Percentiles rank a stretch among this genome's conserved stretches.
Conservation (phyloP, 2,329 filamentous ascomycete genomes). For the Nemania abortiva region DNA sequence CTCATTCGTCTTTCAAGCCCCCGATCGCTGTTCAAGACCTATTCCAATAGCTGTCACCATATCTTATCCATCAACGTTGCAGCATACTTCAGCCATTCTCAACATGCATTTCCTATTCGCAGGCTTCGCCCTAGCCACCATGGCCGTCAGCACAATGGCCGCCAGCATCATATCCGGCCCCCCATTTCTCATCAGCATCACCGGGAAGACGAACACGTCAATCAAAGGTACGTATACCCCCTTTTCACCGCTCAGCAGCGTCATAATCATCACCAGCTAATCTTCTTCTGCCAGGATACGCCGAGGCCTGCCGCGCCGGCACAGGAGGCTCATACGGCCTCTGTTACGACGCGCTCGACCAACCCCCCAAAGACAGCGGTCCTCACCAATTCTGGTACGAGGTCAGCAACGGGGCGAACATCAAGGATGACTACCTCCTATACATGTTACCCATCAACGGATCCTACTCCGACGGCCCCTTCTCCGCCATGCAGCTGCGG, state of each 20-base stretch:
- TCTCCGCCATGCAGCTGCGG: conserved; percentile 36
- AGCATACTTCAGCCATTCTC: not conserved
- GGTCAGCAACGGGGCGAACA: too few species aligned
- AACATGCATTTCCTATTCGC: conserved; percentile 23
- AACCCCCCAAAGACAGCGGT: conserved; percentile 17
- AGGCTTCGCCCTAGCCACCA: conserved; percentile 30
- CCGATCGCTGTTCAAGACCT: not conserved
- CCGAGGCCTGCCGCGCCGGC: conserved; percentile 43
- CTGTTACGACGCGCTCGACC: conserved; percentile 38
- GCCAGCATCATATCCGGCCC: not conserved
- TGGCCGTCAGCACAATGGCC: conserved; percentile 36
- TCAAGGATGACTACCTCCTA: not conserved
- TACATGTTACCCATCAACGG: not conserved
- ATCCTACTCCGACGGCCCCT: too few species aligned
- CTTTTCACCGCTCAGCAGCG: not conserved
- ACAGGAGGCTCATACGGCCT: conserved; percentile 46
- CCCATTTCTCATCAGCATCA: conserved; percentile 42
- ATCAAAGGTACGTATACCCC: conserved; percentile 42
- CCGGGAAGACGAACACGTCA: conserved; percentile 40
- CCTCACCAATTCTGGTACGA: not conserved
- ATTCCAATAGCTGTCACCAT: not conserved
- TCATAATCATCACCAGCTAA: not conserved
- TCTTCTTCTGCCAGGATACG: conserved; percentile 38
- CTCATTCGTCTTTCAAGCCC: not conserved
- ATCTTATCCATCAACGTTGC: not conserved